phyloP scores from a whole-genome alignment of 108 stramenopile species.

The Aurantiochytrium sp. region DNA sequence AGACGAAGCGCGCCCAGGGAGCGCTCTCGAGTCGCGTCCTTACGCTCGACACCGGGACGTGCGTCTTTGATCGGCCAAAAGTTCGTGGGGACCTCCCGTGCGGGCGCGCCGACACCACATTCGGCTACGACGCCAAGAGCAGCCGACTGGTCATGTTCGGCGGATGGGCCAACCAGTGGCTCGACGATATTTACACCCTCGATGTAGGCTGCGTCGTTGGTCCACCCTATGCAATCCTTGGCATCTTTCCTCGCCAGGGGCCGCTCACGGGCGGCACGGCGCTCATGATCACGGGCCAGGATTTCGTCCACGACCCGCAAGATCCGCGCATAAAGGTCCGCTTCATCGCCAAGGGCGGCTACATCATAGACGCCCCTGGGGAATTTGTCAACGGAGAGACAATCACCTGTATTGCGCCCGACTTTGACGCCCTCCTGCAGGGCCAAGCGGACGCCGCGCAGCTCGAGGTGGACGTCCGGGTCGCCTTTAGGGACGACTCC shows the following conservation, averaged over 20 bases:
- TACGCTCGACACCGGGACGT: conserved; percentile 60
- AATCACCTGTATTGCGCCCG: conserved; percentile 60
- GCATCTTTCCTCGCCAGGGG: conserved; percentile 50
- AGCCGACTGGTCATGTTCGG: conserved; percentile 66
- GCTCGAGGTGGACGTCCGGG: conserved; percentile 53
- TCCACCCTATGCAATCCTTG: conserved; percentile 67
- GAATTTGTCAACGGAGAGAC: conserved; percentile 51
- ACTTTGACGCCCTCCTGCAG: conserved; percentile 57
- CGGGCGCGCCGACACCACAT: conserved; percentile 63
- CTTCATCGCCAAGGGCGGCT: conserved; percentile 57
- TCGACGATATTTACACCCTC: conserved; percentile 60
- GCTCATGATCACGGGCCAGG: conserved; percentile 56
- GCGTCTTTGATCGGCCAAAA: conserved; percentile 49
- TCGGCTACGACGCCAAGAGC: conserved; percentile 53
- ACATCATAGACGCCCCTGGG: conserved; percentile 57
- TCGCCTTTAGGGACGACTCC: conserved; percentile 59
- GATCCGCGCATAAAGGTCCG: conserved; percentile 50
- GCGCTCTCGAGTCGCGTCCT: conserved; percentile 56
- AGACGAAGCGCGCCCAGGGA: conserved; percentile 47
- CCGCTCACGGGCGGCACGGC: conserved; percentile 66
- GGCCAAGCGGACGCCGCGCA: conserved; percentile 15
- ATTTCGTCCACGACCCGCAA: conserved; percentile 45
- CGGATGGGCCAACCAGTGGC: conserved; percentile 73
- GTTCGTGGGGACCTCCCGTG: conserved; percentile 51
- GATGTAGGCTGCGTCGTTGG: conserved; percentile 68